Conservation (phyloP, 768 basidiomycete species). For the Pholiota microspora region DNA sequence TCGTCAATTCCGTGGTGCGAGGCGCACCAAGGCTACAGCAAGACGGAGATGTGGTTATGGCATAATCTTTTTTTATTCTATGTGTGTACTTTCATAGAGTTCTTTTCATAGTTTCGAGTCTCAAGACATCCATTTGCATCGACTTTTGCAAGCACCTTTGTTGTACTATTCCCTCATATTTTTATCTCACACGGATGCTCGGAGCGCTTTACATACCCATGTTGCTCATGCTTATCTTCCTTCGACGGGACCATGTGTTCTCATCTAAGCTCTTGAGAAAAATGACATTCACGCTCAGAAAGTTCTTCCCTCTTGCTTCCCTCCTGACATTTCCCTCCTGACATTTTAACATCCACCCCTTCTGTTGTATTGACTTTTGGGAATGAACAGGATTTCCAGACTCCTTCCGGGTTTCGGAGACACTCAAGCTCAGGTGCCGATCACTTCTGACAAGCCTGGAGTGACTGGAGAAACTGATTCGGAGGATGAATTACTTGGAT, state of each 20-base stretch:
- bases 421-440: neutral
- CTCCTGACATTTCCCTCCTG: no score
- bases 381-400: conserved; percentile 12
- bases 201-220: neutral
- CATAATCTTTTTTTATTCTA: conserved; percentile 30
- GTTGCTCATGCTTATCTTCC: neutral
- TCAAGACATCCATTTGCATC: neutral
- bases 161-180: neutral
- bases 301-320: neutral
- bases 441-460: neutral
- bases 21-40: conserved; percentile 71
- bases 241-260: neutral
- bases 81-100: conserved; percentile 3
- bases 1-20: conserved; percentile 82
- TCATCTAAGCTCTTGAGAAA: neutral
- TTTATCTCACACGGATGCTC: neutral
- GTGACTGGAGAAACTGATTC: neutral
- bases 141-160: neutral
- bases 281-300: neutral
- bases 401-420: conserved; percentile 1
- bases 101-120: neutral
- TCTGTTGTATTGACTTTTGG: neutral
- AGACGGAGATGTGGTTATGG: conserved; percentile 69
- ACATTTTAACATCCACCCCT: no score
- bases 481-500: conserved; percentile 12